A percentile compares a stretch with the other conserved stretches of the same genome.
These are phyloP conservation scores for Plantago major DNA, from an alignment of 257 asterid species.

Conservation along the genomic window DNA sequence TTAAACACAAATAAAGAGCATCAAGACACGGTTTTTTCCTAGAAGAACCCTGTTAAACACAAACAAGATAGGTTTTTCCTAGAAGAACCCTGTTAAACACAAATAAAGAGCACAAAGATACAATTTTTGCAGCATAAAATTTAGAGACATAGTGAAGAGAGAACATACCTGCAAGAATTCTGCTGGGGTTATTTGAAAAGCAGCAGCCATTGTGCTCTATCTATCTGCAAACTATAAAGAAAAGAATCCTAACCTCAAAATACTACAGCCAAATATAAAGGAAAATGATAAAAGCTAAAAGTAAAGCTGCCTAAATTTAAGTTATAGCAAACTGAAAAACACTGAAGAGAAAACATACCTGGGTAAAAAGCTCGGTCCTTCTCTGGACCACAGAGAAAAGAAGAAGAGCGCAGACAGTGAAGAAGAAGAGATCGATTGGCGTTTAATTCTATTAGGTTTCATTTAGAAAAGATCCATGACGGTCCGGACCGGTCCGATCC, in stretches of 20 bases:
- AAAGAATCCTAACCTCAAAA: not conserved
- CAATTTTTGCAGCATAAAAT: too few species aligned
- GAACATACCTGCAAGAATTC: conserved; percentile 55
- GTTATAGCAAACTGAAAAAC: too few species aligned
- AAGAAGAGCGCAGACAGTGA: too few species aligned
- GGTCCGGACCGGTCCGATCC: too few species aligned
- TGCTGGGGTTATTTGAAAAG: conserved; percentile 50
- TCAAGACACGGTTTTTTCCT: not conserved
- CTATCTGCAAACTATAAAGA: conserved; percentile 6
- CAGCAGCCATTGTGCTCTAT: conserved; percentile 45
- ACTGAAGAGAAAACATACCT: too few species aligned
- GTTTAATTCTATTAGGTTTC: too few species aligned
- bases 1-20: conserved; percentile 21
- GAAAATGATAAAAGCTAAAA: not conserved
- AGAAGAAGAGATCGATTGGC: too few species aligned
- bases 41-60: too few species aligned
- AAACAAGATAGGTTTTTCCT: not conserved
- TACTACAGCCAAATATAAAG: not conserved
- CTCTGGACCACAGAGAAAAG: too few species aligned
- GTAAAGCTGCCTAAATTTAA: not conserved
- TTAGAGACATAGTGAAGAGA: not conserved
- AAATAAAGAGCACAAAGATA: conserved; percentile 18
- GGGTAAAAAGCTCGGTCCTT: too few species aligned
- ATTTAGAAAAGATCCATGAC: too few species aligned
- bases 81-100: conserved; percentile 45